Evolutionary conservation across 352 stramenopile genomes (phyloP).

Genomic region (Phytophthora pistaciae): DNA sequence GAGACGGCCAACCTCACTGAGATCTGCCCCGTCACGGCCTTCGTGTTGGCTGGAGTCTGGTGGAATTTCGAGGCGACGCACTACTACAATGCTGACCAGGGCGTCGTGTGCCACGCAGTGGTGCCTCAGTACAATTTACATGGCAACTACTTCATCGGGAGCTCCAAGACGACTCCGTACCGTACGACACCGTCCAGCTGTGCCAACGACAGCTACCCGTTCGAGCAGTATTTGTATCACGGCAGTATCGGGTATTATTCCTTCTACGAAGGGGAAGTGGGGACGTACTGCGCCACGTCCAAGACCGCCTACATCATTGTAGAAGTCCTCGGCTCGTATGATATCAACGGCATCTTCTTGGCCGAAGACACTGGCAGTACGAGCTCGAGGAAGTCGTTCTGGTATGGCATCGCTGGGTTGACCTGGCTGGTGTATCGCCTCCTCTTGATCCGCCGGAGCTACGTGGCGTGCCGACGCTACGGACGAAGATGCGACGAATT

Average conservation of each 20-base stretch:
- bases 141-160: constrained; percentile 31
- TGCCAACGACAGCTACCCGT: constrained; percentile 19
- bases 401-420: constrained; percentile 8
- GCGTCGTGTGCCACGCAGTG: constrained; percentile 27
- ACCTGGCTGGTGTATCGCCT: constrained; percentile 11
- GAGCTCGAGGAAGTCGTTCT: constrained; percentile 3
- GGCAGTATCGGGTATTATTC: constrained; percentile 37
- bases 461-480: constrained; percentile 5
- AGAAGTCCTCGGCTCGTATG: constrained; percentile 14
- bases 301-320: constrained; percentile 19
- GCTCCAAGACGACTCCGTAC: not conserved
- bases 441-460: constrained; percentile 14
- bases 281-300: constrained; percentile 27
- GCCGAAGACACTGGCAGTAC: constrained; percentile 13
- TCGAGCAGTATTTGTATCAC: constrained; percentile 39
- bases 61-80: constrained; percentile 30
- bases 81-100: constrained; percentile 16
- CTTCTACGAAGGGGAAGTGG: constrained; percentile 23
- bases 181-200: constrained; percentile 13
- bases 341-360: constrained; percentile 23
- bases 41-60: constrained; percentile 24
- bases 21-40: not conserved
- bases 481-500: constrained; percentile 15
- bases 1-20: constrained; percentile 15
- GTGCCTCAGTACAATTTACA: constrained; percentile 39